Conservation (phyloP, 2,329 filamentous ascomycete genomes). For the Pyrenochaeta sp. region DNA sequence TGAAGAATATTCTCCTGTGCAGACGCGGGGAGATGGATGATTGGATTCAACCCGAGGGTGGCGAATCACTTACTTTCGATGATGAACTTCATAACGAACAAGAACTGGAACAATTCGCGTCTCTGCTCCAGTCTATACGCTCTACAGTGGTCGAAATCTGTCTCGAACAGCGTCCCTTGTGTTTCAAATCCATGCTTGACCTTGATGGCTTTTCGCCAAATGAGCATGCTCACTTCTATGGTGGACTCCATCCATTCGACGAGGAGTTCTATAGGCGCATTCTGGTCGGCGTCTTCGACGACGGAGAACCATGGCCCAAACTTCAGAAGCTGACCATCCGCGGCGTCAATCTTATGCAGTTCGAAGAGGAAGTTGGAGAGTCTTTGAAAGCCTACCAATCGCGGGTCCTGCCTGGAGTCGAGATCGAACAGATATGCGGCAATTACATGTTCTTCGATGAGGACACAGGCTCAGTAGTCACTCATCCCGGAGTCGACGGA, state of each 20-base stretch:
- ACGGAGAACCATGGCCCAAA: constrained; percentile 4
- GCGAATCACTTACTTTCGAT: not conserved
- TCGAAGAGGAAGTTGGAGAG: not conserved
- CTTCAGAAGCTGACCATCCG: constrained; percentile 5
- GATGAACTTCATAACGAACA: not conserved
- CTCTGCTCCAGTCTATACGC: not conserved
- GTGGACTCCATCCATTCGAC: not conserved
- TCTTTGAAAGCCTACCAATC: not conserved
- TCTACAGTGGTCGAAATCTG: constrained; percentile 4
- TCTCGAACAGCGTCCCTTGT: constrained; percentile 5
- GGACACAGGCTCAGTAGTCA: not conserved
- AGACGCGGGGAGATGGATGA: not conserved
- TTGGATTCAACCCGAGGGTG: not conserved
- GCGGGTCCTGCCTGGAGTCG: constrained; percentile 1
- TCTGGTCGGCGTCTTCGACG: not conserved
- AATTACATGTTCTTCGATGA: constrained; percentile 7
- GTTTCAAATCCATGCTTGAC: not conserved
- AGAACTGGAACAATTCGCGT: constrained; percentile 4
- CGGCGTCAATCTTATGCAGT: constrained; percentile 1
- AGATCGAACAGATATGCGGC: not conserved
- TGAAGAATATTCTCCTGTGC: constrained; percentile 2
- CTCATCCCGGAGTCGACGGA: constrained; percentile 2
- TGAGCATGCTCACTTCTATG: not conserved
- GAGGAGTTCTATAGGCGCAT: not conserved
- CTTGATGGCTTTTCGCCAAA: not conserved